Percentiles rank a stretch among this genome's conserved stretches.
These are phyloP conservation scores for Alternaria sp. DNA, from an alignment of 2,329 filamentous ascomycete species.

Conservation along the genomic window DNA sequence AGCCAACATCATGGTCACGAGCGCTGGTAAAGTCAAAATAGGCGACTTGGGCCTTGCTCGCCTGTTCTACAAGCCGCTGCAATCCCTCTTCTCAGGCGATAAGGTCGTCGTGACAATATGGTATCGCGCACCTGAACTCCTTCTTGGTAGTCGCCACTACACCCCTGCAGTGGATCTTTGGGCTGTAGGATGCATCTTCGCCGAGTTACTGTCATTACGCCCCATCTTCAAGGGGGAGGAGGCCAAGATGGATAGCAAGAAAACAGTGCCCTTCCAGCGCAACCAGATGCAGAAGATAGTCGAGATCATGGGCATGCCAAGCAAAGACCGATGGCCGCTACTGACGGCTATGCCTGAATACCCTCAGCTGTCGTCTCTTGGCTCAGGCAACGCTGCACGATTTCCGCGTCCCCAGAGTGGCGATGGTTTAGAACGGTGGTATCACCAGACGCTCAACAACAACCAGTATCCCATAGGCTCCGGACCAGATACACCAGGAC, in stretches of 20 bases:
- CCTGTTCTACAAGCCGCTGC: constrained; percentile 91
- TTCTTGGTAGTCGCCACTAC: constrained; percentile 93
- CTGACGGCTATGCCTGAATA: constrained; percentile 89
- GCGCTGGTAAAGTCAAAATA: constrained; percentile 87
- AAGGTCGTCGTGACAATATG: constrained; percentile 99
- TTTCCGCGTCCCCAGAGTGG: constrained; percentile 59
- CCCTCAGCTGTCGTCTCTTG: constrained; percentile 68
- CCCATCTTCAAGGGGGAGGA: constrained; percentile 99
- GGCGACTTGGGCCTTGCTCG: constrained; percentile 92
- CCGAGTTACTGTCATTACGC: constrained; percentile 85
- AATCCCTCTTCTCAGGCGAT: constrained; percentile 90
- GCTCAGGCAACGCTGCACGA: constrained; percentile 54
- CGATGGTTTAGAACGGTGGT: constrained; percentile 72
- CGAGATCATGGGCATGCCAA: constrained; percentile 91
- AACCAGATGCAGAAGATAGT: constrained; percentile 99
- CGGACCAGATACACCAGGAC: constrained; percentile 52
- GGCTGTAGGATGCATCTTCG: constrained; percentile 98
- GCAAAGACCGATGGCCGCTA: constrained; percentile 87
- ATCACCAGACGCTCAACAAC: constrained; percentile 58
- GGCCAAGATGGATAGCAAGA: constrained; percentile 98
- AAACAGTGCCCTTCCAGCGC: constrained; percentile 94
- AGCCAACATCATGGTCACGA: constrained; percentile 98
- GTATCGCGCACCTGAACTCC: constrained; percentile 94
- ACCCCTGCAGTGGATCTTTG: constrained; percentile 97
- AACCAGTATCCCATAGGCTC: constrained; percentile 56